Evolutionary conservation across 148 eudicot species (phyloP), one percentile per base, ranked within the genome.

Genomic region (Rhododendron henanense): DNA sequence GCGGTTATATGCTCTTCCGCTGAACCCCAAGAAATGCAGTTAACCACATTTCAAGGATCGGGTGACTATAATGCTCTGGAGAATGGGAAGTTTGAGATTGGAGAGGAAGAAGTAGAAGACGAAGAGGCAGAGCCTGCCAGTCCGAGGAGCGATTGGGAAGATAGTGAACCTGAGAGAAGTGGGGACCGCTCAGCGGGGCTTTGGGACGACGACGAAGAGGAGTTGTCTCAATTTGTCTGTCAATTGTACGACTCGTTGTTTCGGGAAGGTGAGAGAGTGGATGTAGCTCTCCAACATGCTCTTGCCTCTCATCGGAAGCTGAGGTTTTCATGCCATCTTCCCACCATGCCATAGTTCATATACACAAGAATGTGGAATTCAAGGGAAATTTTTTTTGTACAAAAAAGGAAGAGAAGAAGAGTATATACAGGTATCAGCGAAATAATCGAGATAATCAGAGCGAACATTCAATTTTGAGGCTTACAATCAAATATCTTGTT

Each of bases 71-170:
- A 88, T 51, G 94, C 82, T 63, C 65, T 91, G 51, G 98, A 91
- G 82, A 94, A 94, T 31, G 98, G 98, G 33, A 94, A 92, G 84
- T 97, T 97, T 90, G 99, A 97, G 90, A 93, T 97, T 75, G 98
- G 97, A 31, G 97, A 91, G 80, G 99, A 94, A 45, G 98, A 93
- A 79, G 90, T 85, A 87, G 98, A 95, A 33, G 98, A 95, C 3
- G 98, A 93, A 9, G 94, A 93, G 33, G 79, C 81, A 7, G 96
- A 93, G 82, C 94, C 96, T 78, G 79, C 79, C 57, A 95, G 97
- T 86, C 97, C 98, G 45, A 83, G 82, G 73, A 97, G 99, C 50
- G 99, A 97, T 79, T 97, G 99, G 99, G 99, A 97, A 88, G 99
- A 97, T 78, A 93, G 93, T 44, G 99, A 95, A 82, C 85, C 89